Conservation (phyloP, 2,329 filamentous ascomycete species). For the Neurospora crassa region DNA sequence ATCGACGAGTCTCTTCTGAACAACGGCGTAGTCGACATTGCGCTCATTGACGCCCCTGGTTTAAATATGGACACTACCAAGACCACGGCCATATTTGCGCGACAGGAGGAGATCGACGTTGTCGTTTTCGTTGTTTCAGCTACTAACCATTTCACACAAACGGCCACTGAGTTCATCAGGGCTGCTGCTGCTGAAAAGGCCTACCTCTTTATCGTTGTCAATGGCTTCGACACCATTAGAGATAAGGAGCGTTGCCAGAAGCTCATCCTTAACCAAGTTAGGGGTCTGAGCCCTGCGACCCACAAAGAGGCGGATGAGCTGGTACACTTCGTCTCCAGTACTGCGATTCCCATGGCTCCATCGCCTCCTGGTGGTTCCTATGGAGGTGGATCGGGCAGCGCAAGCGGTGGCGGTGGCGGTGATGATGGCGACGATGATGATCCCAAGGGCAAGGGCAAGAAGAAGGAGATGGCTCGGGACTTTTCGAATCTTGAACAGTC, state of each 20-base stretch:
- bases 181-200: conserved; percentile 94
- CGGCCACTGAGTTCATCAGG: conserved; percentile 95
- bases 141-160: conserved; percentile 94
- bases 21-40: conserved; percentile 96
- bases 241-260: conserved; percentile 88
- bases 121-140: conserved; percentile 98
- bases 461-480: conserved; percentile 77
- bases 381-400: conserved; percentile 42
- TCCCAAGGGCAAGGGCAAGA: conserved; percentile 71
- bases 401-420: conserved; percentile 45
- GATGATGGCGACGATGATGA: conserved; percentile 41
- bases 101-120: conserved; percentile 97
- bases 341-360: conserved; percentile 72
- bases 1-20: conserved; percentile 92
- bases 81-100: conserved; percentile 92
- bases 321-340: conserved; percentile 96
- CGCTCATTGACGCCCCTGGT: conserved; percentile 90
- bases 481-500: conserved; percentile 87
- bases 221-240: conserved; percentile 88
- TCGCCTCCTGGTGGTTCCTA: conserved; percentile 45
- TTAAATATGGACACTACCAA: conserved; percentile 94
- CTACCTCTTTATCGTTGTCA: conserved; percentile 98
- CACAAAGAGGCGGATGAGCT: conserved; percentile 87
- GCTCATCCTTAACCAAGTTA: conserved; percentile 85
- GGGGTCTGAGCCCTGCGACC: conserved; percentile 79